Percentiles rank a stretch among this genome's conserved stretches.
Conservation (phyloP, 306 rosid genomes). For the Alnus glutinosa region DNA sequence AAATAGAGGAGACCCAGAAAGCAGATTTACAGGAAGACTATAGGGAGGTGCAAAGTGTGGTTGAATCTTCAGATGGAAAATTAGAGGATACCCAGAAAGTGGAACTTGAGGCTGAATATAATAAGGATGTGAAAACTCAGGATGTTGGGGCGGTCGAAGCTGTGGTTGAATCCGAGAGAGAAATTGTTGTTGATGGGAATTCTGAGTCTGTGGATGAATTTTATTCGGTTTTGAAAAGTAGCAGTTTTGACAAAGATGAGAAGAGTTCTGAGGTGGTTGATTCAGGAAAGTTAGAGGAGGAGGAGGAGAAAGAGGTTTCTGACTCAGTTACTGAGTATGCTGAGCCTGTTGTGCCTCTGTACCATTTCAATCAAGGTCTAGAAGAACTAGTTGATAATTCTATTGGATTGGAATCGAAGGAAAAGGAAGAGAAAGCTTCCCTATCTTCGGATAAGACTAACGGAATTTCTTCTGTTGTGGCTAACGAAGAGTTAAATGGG, state of each 20-base stretch:
- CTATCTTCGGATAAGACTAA: conserved; percentile 9
- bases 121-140: conserved; percentile 28
- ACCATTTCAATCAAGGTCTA: not conserved
- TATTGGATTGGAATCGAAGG: conserved; percentile 22
- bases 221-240: conserved; percentile 10
- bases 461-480: not conserved
- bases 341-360: conserved; percentile 15
- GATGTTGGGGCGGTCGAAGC: conserved; percentile 24
- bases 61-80: conserved; percentile 25
- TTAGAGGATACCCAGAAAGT: conserved; percentile 25
- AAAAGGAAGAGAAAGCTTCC: conserved; percentile 17
- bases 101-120: conserved; percentile 16
- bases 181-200: conserved; percentile 22
- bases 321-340: conserved; percentile 25
- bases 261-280: conserved; percentile 13
- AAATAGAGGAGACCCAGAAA: conserved; percentile 31
- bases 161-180: conserved; percentile 13
- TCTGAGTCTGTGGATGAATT: conserved; percentile 17
- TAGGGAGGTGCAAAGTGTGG: conserved; percentile 23
- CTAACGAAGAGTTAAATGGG: conserved; percentile 1
- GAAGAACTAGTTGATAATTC: conserved; percentile 6
- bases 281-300: conserved; percentile 7
- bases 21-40: conserved; percentile 22
- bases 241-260: conserved; percentile 30
- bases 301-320: conserved; percentile 20